Percentiles rank a stretch among this genome's conserved stretches.
phyloP scores from a whole-genome alignment of 164 flowering plant species.

The Akebia trifoliata region DNA sequence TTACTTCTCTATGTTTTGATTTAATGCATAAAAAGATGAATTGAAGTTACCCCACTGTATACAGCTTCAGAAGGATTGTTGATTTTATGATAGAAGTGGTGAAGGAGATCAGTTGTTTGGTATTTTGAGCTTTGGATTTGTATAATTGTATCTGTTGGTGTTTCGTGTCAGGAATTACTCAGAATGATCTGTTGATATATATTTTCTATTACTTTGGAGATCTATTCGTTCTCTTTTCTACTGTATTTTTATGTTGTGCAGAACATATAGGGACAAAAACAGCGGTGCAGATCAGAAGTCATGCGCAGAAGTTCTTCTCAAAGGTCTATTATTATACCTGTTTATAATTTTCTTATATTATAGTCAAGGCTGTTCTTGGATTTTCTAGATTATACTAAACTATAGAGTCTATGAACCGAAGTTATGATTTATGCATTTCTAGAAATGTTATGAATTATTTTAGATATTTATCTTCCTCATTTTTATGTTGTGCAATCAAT shows the following conservation, averaged over 20 bases:
- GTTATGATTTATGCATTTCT: not conserved
- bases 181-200: constrained; percentile 7
- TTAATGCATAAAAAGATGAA: not conserved
- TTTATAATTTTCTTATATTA: constrained; percentile 19
- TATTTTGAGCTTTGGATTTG: not conserved
- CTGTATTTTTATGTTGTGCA: constrained; percentile 34
- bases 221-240: constrained; percentile 17
- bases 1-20: not conserved
- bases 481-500: not conserved
- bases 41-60: constrained; percentile 1
- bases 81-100: not conserved
- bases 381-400: not conserved
- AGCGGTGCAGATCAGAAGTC: constrained; percentile 98
- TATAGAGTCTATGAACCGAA: not conserved
- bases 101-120: not conserved
- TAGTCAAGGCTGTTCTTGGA: not conserved
- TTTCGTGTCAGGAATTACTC: constrained; percentile 11
- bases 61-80: not conserved
- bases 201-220: constrained; percentile 26
- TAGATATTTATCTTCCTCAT: not conserved
- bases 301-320: constrained; percentile 96
- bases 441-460: not conserved
- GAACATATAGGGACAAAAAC: constrained; percentile 98
- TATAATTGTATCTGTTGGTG: constrained; percentile 1
- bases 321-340: constrained; percentile 74